Evolutionary conservation across 805 yeast species (phyloP).

Genomic region (Hagleromyces aurorensis): DNA sequence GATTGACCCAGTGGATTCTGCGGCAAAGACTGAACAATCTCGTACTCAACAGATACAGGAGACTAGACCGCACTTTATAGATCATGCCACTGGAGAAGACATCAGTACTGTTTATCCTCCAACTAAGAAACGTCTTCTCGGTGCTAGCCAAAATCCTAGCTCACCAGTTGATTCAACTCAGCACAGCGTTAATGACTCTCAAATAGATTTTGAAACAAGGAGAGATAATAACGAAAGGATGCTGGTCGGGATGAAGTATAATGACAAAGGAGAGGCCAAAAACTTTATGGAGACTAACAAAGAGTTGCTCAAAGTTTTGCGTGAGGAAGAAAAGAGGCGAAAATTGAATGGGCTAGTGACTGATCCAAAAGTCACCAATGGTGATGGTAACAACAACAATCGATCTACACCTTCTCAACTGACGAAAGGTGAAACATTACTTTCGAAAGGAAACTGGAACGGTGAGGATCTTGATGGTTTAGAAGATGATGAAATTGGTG

Average conservation of each 20-base stretch:
- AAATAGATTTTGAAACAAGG: slow-evolving; percentile 26
- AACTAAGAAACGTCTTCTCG: too few species aligned
- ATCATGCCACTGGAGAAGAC: too few species aligned
- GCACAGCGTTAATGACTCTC: slow-evolving; percentile 19
- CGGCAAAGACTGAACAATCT: too few species aligned
- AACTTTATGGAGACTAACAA: slow-evolving; percentile 29
- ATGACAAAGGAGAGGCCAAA: slow-evolving; percentile 28
- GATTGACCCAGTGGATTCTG: too few species aligned
- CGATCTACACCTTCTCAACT: too few species aligned
- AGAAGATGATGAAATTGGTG: slow-evolving; percentile 17
- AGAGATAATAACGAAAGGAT: slow-evolving; percentile 29
- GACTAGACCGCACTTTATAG: too few species aligned
- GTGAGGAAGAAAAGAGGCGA: slow-evolving; percentile 28
- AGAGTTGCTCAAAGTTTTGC: slow-evolving; percentile 27
- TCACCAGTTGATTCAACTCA: slow-evolving; percentile 20
- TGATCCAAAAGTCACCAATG: slow-evolving; percentile 5
- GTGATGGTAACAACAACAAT: too few species aligned
- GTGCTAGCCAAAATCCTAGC: slow-evolving; percentile 22
- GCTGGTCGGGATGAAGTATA: slow-evolving; percentile 31
- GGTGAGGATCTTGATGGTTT: slow-evolving; percentile 18
- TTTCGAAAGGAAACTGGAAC: slow-evolving; percentile 2
- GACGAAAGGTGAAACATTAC: too few species aligned
- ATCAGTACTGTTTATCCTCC: too few species aligned
- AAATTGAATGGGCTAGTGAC: slow-evolving; percentile 20
- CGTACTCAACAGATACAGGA: too few species aligned